Evolutionary conservation across 306 rosid genomes (phyloP).

Genomic region (Dryas alaskensis): DNA sequence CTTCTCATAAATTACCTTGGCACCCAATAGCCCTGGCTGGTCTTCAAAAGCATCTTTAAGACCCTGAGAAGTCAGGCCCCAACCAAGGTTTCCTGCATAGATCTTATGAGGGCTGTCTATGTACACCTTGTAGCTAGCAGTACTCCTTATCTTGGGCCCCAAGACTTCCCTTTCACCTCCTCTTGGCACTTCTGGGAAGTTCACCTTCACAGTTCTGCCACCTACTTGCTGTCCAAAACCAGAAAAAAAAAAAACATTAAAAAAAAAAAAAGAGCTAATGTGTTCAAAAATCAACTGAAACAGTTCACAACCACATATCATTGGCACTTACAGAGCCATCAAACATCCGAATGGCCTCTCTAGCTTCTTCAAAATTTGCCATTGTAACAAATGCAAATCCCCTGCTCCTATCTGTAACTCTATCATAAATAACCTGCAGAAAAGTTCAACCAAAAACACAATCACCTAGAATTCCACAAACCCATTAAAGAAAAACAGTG

Average conservation of each 20-base stretch:
- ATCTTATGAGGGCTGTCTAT: conserved; percentile 82
- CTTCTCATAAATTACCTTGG: conserved; percentile 81
- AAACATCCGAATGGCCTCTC: conserved; percentile 82
- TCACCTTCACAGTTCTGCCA: conserved; percentile 72
- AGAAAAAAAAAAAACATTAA: neutral
- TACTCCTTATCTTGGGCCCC: conserved; percentile 50
- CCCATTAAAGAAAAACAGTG: conserved; percentile 17
- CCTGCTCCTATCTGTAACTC: conserved; percentile 84
- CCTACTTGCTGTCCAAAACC: conserved; percentile 64
- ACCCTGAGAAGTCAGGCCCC: conserved; percentile 71
- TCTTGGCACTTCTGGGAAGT: conserved; percentile 90
- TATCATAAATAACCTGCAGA: conserved; percentile 71
- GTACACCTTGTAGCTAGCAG: conserved; percentile 46
- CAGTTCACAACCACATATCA: neutral
- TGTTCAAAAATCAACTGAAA: neutral
- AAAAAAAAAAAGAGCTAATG: neutral
- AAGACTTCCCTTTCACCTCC: conserved; percentile 89
- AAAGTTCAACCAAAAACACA: conserved; percentile 22
- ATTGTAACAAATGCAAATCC: conserved; percentile 95
- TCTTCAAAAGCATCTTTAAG: conserved; percentile 73
- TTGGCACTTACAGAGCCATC: conserved; percentile 71
- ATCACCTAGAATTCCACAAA: neutral
- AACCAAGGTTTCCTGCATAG: conserved; percentile 91
- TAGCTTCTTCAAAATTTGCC: conserved; percentile 71
- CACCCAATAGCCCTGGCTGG: conserved; percentile 79